Evolutionary conservation across 73 alveolate genomes (phyloP).

Genomic region (Tetrahymena malaccensis): DNA sequence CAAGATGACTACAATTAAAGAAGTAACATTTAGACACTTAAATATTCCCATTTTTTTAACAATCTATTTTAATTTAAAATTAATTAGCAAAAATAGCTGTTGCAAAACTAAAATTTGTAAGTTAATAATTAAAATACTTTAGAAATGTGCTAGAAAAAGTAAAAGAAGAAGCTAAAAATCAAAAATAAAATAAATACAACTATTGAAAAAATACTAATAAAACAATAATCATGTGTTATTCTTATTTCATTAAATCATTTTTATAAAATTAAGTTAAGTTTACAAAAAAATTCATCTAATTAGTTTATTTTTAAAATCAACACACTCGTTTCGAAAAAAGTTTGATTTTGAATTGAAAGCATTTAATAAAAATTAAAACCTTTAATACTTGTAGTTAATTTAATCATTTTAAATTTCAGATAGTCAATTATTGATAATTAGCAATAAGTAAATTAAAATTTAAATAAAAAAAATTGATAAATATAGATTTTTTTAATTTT

Average conservation of each 20-base stretch:
- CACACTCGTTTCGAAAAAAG: no score
- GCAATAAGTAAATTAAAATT: no score
- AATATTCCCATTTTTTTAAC: background rate
- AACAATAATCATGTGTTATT: background rate
- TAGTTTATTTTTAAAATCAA: no score
- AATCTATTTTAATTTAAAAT: background rate
- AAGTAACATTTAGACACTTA: background rate
- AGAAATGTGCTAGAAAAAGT: background rate
- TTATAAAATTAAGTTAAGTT: background rate
- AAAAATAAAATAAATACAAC: background rate
- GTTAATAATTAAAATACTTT: background rate
- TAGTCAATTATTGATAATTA: no score
- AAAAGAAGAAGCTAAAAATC: background rate
- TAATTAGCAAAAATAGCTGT: background rate
- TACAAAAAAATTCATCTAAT: no score
- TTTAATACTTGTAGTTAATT: no score
- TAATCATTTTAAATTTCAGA: no score
- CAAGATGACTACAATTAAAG: conserved; percentile 24
- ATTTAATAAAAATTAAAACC: no score
- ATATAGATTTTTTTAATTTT: no score
- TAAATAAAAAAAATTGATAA: no score
- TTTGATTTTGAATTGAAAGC: no score
- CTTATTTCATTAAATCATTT: background rate
- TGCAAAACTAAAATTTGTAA: background rate
- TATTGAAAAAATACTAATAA: background rate